Evolutionary conservation across 306 rosid species (phyloP).

Genomic region (Sicyos edulis): DNA sequence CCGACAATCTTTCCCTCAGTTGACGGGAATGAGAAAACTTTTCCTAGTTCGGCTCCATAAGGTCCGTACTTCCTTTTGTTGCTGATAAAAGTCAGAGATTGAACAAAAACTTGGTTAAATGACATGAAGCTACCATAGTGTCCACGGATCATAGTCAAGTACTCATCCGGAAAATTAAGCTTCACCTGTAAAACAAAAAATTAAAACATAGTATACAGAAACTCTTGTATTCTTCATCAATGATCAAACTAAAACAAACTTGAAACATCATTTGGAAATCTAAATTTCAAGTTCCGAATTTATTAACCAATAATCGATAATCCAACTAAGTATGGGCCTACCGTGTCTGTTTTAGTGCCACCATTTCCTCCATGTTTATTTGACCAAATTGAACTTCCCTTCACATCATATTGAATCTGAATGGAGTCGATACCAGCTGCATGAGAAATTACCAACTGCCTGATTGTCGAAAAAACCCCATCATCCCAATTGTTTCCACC

Average conservation of each 20-base stretch:
- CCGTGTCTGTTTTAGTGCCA: slow-evolving; percentile 40
- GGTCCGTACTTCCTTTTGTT: slow-evolving; percentile 58
- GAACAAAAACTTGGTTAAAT: slow-evolving; percentile 34
- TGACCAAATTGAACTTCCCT: slow-evolving; percentile 60
- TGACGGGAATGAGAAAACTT: slow-evolving; percentile 47
- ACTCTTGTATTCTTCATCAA: slow-evolving; percentile 14
- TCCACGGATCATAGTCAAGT: slow-evolving; percentile 55
- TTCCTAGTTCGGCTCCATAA: slow-evolving; percentile 53
- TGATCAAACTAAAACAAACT: slow-evolving; percentile 6
- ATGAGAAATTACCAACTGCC: slow-evolving; percentile 60
- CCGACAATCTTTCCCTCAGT: slow-evolving; percentile 71
- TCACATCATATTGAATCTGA: slow-evolving; percentile 57
- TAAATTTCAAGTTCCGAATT: background rate
- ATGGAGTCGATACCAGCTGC: slow-evolving; percentile 67
- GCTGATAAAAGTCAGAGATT: slow-evolving; percentile 53
- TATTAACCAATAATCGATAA: background rate
- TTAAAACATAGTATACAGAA: slow-evolving; percentile 1
- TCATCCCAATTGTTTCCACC: slow-evolving; percentile 63
- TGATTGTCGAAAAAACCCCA: slow-evolving; percentile 51
- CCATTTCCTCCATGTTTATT: slow-evolving; percentile 73
- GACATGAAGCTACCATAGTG: slow-evolving; percentile 46
- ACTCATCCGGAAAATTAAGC: slow-evolving; percentile 60
- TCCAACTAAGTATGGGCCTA: background rate
- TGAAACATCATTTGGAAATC: slow-evolving; percentile 25
- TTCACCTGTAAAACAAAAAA: slow-evolving; percentile 35